Conservation (phyloP, 768 basidiomycete genomes). For the Candolleomyces aberdarensis region DNA sequence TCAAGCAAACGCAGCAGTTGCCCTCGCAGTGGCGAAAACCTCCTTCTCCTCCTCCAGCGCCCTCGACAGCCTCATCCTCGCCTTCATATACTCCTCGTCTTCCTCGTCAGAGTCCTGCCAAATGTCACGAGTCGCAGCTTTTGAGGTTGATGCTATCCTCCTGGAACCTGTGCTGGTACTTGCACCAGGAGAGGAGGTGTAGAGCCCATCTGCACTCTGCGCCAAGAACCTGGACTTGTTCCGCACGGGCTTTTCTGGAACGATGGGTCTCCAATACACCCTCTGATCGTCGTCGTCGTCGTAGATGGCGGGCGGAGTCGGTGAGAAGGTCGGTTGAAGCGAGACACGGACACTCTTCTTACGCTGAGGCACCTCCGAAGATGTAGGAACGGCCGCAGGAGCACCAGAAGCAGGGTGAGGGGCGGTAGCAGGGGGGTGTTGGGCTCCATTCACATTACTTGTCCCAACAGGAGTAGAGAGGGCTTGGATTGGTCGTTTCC, state of each 20-base stretch:
- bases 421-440: too few relatives aligned
- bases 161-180: not conserved
- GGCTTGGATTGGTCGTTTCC: not conserved
- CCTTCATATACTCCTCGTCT: constrained; percentile 62
- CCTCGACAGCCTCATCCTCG: constrained; percentile 50
- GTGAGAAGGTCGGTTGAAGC: constrained; percentile 70
- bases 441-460: too few relatives aligned
- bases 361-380: constrained; percentile 24
- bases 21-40: not conserved
- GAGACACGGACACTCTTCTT: constrained; percentile 80
- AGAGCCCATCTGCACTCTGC: not conserved
- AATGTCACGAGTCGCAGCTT: constrained; percentile 9
- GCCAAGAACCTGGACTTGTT: not conserved
- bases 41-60: constrained; percentile 39
- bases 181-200: not conserved
- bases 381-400: not conserved
- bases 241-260: constrained; percentile 7
- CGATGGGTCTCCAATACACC: constrained; percentile 21
- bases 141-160: not conserved
- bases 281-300: constrained; percentile 41
- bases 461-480: not conserved
- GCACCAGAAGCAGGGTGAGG: too few relatives aligned
- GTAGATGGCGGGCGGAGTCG: constrained; percentile 63
- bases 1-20: not conserved
- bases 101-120: constrained; percentile 81